phyloP scores from a whole-genome alignment of 2,329 filamentous ascomycete genomes.

The Cylindrodendrum hubeiense region DNA sequence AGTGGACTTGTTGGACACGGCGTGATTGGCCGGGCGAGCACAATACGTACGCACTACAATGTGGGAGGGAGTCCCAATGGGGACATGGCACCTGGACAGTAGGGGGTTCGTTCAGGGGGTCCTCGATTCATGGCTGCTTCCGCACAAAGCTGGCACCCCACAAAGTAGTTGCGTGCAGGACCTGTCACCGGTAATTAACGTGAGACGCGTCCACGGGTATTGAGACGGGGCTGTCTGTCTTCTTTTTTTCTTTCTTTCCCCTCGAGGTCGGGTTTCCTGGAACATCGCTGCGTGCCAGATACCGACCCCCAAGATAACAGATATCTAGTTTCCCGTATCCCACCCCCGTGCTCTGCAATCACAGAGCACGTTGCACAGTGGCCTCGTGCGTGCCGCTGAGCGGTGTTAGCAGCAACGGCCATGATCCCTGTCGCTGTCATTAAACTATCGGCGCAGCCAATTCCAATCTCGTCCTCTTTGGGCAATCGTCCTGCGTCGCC shows the following conservation, averaged over 20 bases:
- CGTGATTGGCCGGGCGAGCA: slow-evolving; percentile 9
- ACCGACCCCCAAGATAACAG: neutral
- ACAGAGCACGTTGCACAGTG: slow-evolving; percentile 10
- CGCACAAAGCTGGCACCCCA: neutral
- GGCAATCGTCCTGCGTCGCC: slow-evolving; percentile 42
- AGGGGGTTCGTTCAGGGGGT: slow-evolving; percentile 19
- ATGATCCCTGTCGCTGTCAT: slow-evolving; percentile 45
- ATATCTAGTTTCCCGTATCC: neutral
- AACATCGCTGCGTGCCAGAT: neutral
- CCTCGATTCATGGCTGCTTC: slow-evolving; percentile 19
- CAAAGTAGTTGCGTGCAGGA: neutral
- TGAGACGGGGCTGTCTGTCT: too few relatives aligned
- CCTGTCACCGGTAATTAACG: neutral
- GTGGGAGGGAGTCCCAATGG: neutral
- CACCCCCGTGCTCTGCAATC: slow-evolving; percentile 12
- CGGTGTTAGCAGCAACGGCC: slow-evolving; percentile 7
- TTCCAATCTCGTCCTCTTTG: slow-evolving; percentile 48
- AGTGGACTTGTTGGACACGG: neutral
- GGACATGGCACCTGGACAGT: slow-evolving; percentile 1
- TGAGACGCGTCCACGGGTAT: neutral
- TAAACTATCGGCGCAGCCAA: slow-evolving; percentile 52
- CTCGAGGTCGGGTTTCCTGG: neutral
- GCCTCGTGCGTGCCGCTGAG: neutral
- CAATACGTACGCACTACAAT: neutral
- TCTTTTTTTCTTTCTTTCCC: too few relatives aligned